phyloP scores from a whole-genome alignment of 768 basidiomycete species.

The Trametes gibbosa region DNA sequence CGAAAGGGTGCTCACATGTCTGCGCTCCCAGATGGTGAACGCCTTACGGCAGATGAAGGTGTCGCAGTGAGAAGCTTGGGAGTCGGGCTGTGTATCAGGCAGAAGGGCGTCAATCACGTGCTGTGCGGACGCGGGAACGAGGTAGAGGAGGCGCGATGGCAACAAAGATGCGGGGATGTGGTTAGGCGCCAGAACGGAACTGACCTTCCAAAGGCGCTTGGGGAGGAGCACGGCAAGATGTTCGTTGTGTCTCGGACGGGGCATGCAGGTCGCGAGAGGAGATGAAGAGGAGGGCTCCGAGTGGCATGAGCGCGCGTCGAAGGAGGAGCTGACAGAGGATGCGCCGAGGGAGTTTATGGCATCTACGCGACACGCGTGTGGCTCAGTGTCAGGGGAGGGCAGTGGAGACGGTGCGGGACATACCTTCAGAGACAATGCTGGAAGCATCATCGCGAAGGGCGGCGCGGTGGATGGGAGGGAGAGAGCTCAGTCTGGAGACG shows the following conservation, averaged over 20 bases:
- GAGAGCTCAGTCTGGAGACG: conserved; percentile 8
- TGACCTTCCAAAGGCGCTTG: conserved; percentile 69
- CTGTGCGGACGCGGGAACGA: neutral
- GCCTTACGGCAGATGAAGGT: conserved; percentile 64
- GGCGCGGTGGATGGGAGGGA: conserved; percentile 7
- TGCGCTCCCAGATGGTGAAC: conserved; percentile 71
- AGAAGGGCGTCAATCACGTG: conserved; percentile 18
- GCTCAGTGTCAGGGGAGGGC: conserved; percentile 4
- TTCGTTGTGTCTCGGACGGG: conserved; percentile 46
- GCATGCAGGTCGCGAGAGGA: conserved; percentile 12
- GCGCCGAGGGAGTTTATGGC: conserved; percentile 26
- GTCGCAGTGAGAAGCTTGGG: conserved; percentile 61
- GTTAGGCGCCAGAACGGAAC: neutral
- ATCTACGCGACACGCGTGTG: conserved; percentile 2
- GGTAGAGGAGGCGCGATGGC: conserved; percentile 10
- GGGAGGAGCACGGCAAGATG: conserved; percentile 77
- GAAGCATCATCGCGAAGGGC: conserved; percentile 12
- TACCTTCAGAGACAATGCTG: conserved; percentile 17
- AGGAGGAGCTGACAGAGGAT: conserved; percentile 25
- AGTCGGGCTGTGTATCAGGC: conserved; percentile 51
- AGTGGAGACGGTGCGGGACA: neutral
- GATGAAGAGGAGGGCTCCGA: conserved; percentile 25
- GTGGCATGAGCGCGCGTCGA: conserved; percentile 25
- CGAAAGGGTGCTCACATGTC: conserved; percentile 53
- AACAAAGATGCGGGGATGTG: conserved; percentile 7